Base-by-base conservation (phyloP, 2,329 filamentous ascomycete species). In the Clonostachys chloroleuca region DNA sequence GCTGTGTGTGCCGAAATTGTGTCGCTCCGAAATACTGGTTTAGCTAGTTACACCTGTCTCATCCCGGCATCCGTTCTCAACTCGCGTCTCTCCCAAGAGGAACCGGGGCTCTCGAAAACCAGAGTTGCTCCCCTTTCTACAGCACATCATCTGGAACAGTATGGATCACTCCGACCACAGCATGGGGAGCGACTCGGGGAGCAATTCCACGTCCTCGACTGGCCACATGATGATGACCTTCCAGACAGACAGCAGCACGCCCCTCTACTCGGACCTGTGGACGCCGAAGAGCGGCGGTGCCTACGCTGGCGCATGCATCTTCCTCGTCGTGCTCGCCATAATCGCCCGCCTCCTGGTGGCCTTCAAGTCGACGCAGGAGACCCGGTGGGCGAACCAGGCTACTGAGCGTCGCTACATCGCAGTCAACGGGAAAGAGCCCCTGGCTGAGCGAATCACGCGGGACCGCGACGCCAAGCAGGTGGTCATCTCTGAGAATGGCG, bases 251-350 rank as follows among this genome's bases (percentile, higher is more conserved):
- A 68, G 64, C 43, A 56, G 58, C 46, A 80, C 77, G 5, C 63
- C 78, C 1, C 72, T 82, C 50, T 82, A 71, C 67, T 84, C 88
- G 14, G 63, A 68, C 18, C 64, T 73, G 45, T 97, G 92, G 90
- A 86, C 87, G 3, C 92, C 92, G 6, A 68, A 62, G 30, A 84
- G 71, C 35, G 71, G 77, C 6, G 89, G 86, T 56, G 71, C 78
- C 50, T 97, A 96, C 67, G 90, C 89, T 2, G 92, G 83, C 47
- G 95, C 90, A 30, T 95, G 92, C 73, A 88, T 96, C 64, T 96
- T 96, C 69, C 78, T 96, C 49, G 84, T 96, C 62, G 56, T 87
- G 41, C 83, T 97, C 45, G 84, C 84, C 50, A 73, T 84, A 51
- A 59, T 86, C 48, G 83, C 86, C 59, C 87, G 92, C 45, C 69